Conservation (phyloP, 768 basidiomycete genomes). For the Kwoniella heveanensis region DNA sequence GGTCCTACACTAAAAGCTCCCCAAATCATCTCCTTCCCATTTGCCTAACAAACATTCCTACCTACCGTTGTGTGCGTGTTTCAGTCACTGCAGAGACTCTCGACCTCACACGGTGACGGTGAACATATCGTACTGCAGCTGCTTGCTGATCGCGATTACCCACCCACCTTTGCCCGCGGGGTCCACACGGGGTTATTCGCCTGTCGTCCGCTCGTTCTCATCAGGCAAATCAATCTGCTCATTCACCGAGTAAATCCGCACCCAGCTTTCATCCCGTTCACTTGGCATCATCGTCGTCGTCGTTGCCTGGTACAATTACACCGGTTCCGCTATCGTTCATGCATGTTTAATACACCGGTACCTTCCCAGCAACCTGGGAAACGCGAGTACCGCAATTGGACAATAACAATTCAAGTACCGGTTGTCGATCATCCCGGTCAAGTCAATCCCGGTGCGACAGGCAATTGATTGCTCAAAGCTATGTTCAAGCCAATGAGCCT, state of each 20-base stretch:
- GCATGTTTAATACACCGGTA: too few relatives aligned
- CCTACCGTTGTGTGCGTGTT: too few relatives aligned
- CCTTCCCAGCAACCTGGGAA: too few relatives aligned
- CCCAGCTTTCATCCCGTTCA: not conserved
- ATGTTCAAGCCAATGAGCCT: not conserved
- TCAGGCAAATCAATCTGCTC: not conserved
- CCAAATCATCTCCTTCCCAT: not conserved
- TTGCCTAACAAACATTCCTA: too few relatives aligned
- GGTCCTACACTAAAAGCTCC: not conserved
- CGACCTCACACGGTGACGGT: not conserved
- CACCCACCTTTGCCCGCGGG: not conserved
- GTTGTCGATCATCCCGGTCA: not conserved
- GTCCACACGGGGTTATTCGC: conserved; percentile 1
- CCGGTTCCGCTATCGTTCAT: not conserved
- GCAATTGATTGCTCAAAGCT: too few relatives aligned
- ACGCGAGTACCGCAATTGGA: too few relatives aligned
- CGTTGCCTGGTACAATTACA: not conserved
- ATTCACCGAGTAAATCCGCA: conserved; percentile 2
- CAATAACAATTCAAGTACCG: too few relatives aligned
- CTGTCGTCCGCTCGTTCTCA: not conserved
- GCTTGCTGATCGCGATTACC: not conserved
- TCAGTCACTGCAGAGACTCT: too few relatives aligned
- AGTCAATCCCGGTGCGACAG: too few relatives aligned
- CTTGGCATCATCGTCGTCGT: not conserved
- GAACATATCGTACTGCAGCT: not conserved